Evolutionary conservation across 768 basidiomycete genomes (phyloP), one percentile per base, ranked within the genome.

Genomic region (Russula virescens): DNA sequence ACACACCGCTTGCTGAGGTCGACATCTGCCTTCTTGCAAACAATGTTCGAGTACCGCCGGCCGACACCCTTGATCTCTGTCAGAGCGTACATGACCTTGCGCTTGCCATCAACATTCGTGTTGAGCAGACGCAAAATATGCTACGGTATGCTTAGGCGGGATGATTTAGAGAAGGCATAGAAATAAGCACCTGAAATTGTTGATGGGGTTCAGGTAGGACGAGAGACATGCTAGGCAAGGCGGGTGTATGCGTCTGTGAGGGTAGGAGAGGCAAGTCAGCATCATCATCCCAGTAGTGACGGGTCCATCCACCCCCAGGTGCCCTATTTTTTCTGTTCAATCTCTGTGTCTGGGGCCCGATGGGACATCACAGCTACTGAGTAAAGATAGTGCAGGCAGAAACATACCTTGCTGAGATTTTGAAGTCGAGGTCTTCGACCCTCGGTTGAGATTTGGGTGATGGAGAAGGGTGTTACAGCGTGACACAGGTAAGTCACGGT

Each of bases 1-100:
- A 76, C 88, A 64, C 72, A 98, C 97, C 97, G 91, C 81, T 99
- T 99, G 82, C 84, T 93, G 65, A 99, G 85, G 73, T 98, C 96
- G 46, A 99, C 93, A 80, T 98, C 97, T 65, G 97, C 97, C 83
- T 99, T 99, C 80, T 98, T 98, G 87, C 97, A 98, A 70, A 98
- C 96, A 72, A 98, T 79, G 80, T 98, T 98, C 73, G 97, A 88
- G 80, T 98, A 99, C 58, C 97, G 90, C 68, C 97, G 89, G 72
- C 97, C 97, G 64, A 99, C 97, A 86, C 97, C 97, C 84, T 98
- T 98, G 84, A 99, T 99, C 82, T 99, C 97, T 52, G 97, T 98
- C 81, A 98, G 76, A 71, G 97, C 96, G 76, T 94, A 98, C 91
- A 94, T 98, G 77, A 99, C 89, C 82, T 99, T 99, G 71, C 97